A percentile compares a stretch with the other conserved stretches of the same genome.
phyloP scores from a whole-genome alignment of 2,329 filamentous ascomycete genomes.

The Periconia digitata region DNA sequence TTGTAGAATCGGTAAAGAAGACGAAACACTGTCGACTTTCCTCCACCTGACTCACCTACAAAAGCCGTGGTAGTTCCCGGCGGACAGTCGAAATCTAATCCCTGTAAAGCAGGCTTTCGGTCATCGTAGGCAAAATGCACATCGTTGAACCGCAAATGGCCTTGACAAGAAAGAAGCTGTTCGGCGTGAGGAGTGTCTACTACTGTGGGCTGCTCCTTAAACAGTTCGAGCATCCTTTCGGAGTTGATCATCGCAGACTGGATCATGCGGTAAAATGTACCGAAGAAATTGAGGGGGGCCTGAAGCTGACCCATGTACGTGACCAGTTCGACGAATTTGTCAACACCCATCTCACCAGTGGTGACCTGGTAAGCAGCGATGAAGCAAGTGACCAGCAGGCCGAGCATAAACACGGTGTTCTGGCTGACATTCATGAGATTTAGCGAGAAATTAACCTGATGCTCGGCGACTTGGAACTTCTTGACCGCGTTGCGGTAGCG shows the following conservation, averaged over 20 bases:
- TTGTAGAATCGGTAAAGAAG: conserved; percentile 98
- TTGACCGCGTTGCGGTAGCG: conserved; percentile 59
- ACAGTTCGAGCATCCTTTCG: conserved; percentile 90
- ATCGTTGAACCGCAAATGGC: conserved; percentile 82
- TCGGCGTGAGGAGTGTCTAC: conserved; percentile 71
- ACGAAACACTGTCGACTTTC: conserved; percentile 95
- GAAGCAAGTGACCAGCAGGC: conserved; percentile 68
- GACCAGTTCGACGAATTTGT: conserved; percentile 70
- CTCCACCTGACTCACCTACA: conserved; percentile 93
- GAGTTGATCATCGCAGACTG: conserved; percentile 98
- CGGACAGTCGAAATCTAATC: conserved; percentile 79
- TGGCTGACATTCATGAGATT: conserved; percentile 64
- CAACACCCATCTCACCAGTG: conserved; percentile 60
- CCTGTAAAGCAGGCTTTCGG: conserved; percentile 80
- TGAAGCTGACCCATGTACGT: conserved; percentile 76
- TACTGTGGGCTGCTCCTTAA: conserved; percentile 93
- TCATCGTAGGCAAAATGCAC: conserved; percentile 90
- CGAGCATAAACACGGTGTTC: conserved; percentile 64
- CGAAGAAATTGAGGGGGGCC: conserved; percentile 73
- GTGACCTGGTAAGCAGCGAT: conserved; percentile 71
- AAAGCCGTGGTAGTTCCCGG: conserved; percentile 94
- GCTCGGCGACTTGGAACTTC: conserved; percentile 60
- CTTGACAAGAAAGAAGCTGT: conserved; percentile 68
- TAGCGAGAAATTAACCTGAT: conserved; percentile 58
- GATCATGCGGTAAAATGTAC: conserved; percentile 92